These are phyloP conservation scores for Cryptosporidium muris DNA, from an alignment of 169 alveolate species.

Conservation along the genomic window DNA sequence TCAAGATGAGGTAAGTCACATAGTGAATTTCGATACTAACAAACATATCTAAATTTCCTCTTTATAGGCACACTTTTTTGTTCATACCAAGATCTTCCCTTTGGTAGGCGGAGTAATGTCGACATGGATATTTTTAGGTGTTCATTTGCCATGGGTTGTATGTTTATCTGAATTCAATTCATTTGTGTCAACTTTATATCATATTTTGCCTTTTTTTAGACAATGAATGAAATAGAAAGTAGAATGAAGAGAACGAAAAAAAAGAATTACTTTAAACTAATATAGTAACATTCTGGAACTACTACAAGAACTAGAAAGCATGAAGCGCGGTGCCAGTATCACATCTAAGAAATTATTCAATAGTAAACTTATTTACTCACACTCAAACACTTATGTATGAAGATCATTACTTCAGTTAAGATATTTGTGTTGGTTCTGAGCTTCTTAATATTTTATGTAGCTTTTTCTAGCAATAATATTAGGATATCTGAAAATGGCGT, in stretches of 20 bases:
- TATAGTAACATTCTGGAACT: too few relatives aligned
- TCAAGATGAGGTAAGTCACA: slow-evolving; percentile 78
- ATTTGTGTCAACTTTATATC: not conserved
- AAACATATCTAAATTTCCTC: not conserved
- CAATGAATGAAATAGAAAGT: slow-evolving; percentile 45
- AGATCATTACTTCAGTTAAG: too few relatives aligned
- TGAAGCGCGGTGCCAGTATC: too few relatives aligned
- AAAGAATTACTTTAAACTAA: slow-evolving; percentile 43
- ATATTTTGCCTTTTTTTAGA: not conserved
- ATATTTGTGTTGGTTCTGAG: too few relatives aligned
- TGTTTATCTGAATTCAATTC: slow-evolving; percentile 5
- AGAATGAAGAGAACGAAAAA: slow-evolving; percentile 56
- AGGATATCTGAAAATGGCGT: too few relatives aligned
- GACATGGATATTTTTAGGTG: slow-evolving; percentile 77
- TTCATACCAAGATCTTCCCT: slow-evolving; percentile 74
- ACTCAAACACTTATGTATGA: too few relatives aligned
- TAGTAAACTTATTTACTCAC: slow-evolving; percentile 1
- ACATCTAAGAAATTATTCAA: too few relatives aligned
- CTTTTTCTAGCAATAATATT: too few relatives aligned
- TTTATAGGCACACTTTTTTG: slow-evolving; percentile 58
- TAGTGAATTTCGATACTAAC: not conserved
- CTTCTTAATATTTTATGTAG: too few relatives aligned
- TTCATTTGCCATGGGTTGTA: slow-evolving; percentile 67
- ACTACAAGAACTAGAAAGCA: too few relatives aligned
- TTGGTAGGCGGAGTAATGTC: slow-evolving; percentile 77